A percentile compares a stretch with the other conserved stretches of the same genome.
phyloP scores from a whole-genome alignment of 73 alveolate genomes.

The Durusdinium trenchii region DNA sequence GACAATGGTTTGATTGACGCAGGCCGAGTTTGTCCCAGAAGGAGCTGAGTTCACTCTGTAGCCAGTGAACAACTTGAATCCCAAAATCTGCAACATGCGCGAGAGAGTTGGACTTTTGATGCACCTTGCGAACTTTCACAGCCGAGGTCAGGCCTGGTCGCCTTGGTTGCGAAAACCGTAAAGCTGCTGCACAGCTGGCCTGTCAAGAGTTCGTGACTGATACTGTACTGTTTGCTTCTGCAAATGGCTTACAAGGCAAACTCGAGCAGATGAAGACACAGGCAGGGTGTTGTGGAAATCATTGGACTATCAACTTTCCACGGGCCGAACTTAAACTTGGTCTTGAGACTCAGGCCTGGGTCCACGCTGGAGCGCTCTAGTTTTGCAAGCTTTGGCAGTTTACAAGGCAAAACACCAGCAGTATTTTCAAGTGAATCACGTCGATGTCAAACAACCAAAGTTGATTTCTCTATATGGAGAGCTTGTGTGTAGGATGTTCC shows the following conservation, averaged over 20 bases:
- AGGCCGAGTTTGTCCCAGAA: background rate
- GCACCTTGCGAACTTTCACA: background rate
- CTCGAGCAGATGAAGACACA: background rate
- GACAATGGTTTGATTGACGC: background rate
- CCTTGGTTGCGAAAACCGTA: slow-evolving; percentile 31
- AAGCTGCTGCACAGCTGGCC: background rate
- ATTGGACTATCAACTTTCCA: background rate
- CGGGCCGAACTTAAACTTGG: background rate
- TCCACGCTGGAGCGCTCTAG: slow-evolving; percentile 74
- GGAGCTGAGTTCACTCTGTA: background rate
- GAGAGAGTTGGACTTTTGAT: background rate
- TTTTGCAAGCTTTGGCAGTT: slow-evolving; percentile 66
- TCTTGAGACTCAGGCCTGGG: slow-evolving; percentile 13
- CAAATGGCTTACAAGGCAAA: background rate
- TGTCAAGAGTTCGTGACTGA: background rate
- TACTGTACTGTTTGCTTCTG: background rate
- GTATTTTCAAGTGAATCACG: background rate
- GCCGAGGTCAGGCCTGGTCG: slow-evolving; percentile 63
- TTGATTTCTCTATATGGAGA: background rate
- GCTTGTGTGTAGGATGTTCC: slow-evolving; percentile 37
- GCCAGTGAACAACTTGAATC: background rate
- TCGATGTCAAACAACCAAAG: too few relatives aligned
- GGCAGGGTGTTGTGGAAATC: background rate
- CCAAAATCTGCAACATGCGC: background rate
- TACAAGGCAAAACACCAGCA: slow-evolving; percentile 6